A percentile compares a stretch with the other conserved stretches of the same genome.
These are phyloP conservation scores for Hevea brasiliensis DNA, from an alignment of 345 rosid genomes.

Conservation along the genomic window DNA sequence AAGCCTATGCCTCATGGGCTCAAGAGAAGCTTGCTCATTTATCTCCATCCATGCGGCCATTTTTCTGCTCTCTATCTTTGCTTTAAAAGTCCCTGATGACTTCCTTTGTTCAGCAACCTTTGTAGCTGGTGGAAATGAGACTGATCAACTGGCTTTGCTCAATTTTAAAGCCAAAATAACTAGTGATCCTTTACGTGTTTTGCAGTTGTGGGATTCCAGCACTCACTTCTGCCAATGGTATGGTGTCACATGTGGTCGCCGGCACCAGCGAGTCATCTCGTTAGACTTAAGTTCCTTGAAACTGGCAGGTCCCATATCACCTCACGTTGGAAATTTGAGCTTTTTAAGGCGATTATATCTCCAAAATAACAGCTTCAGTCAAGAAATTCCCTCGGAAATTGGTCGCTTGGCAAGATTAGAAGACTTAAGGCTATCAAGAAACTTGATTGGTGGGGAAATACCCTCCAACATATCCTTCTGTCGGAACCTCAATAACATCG, in stretches of 20 bases:
- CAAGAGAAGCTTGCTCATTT: too few relatives aligned
- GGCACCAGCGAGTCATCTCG: background rate
- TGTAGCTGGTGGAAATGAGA: background rate
- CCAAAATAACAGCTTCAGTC: background rate
- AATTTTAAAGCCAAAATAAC: background rate
- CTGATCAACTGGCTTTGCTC: background rate
- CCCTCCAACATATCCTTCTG: constrained; percentile 20
- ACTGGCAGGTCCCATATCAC: constrained; percentile 8
- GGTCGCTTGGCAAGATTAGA: constrained; percentile 12
- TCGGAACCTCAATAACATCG: background rate
- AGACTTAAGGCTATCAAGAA: background rate
- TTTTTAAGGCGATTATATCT: constrained; percentile 11
- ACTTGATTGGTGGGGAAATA: constrained; percentile 11
- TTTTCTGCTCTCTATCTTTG: background rate
- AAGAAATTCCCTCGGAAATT: constrained; percentile 10
- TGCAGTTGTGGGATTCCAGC: background rate
- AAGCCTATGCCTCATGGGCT: too few relatives aligned
- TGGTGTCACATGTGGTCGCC: background rate
- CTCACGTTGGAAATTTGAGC: constrained; percentile 16
- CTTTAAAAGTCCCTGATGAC: background rate
- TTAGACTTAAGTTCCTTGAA: background rate
- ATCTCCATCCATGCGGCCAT: background rate
- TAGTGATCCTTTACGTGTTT: background rate
- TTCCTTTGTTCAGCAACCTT: too few relatives aligned
- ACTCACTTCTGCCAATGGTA: background rate